These are phyloP conservation scores for Termitomyces sp. DNA, from an alignment of 768 basidiomycete genomes.

Conservation along the genomic window DNA sequence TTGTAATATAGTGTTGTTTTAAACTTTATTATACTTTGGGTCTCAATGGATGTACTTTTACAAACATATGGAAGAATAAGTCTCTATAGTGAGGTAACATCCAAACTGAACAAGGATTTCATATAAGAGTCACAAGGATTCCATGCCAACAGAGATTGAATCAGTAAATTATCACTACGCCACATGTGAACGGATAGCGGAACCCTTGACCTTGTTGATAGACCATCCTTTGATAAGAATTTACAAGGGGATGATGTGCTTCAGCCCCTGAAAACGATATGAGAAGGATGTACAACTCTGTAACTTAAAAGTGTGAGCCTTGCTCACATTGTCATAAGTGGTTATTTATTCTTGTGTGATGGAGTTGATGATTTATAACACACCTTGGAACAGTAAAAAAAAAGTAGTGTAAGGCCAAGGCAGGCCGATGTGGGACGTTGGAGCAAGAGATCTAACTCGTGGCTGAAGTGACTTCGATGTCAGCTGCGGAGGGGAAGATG, in stretches of 20 bases:
- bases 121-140: not conserved
- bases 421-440: not conserved
- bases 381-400: not conserved
- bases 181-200: too few relatives aligned
- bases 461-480: not conserved
- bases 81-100: not conserved
- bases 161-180: not conserved
- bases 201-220: not conserved
- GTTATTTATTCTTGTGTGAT: not conserved
- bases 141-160: not conserved
- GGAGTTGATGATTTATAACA: not conserved
- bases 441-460: not conserved
- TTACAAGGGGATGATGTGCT: not conserved
- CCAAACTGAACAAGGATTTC: not conserved
- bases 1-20: not conserved
- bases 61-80: not conserved
- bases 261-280: not conserved
- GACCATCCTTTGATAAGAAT: not conserved
- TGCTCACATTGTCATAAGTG: not conserved
- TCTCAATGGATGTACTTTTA: not conserved
- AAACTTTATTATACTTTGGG: not conserved
- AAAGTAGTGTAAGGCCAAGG: not conserved
- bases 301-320: not conserved
- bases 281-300: not conserved
- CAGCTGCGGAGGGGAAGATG: not conserved